Conservation (phyloP, 2,329 filamentous ascomycete genomes). For the Clarireedia monteithiana region DNA sequence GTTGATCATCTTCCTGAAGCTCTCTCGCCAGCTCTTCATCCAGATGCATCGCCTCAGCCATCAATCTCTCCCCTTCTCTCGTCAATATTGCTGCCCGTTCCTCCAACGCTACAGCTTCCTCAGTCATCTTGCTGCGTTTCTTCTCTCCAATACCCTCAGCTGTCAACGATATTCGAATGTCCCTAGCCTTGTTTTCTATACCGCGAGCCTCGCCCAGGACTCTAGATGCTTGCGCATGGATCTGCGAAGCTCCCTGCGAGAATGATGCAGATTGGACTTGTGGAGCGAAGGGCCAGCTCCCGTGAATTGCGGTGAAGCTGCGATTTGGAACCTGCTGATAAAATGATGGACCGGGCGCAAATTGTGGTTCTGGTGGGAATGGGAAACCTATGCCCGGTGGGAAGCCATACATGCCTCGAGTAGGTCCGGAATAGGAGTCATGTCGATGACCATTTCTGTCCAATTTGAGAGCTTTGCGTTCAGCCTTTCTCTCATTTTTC, state of each 20-base stretch:
- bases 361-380: neutral
- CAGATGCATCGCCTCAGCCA: slow-evolving; percentile 19
- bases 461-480: slow-evolving; percentile 18
- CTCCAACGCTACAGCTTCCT: slow-evolving; percentile 16
- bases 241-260: slow-evolving; percentile 13
- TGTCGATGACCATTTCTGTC: slow-evolving; percentile 19
- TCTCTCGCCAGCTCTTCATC: slow-evolving; percentile 23
- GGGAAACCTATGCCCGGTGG: neutral
- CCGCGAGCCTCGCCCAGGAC: slow-evolving; percentile 13
- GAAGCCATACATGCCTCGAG: neutral
- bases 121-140: slow-evolving; percentile 11
- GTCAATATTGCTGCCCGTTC: slow-evolving; percentile 20
- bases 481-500: neutral
- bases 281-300: neutral
- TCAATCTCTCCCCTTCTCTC: slow-evolving; percentile 20
- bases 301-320: neutral
- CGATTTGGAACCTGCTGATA: neutral
- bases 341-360: neutral
- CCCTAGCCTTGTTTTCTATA: slow-evolving; percentile 18
- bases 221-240: slow-evolving; percentile 17
- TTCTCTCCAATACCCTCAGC: slow-evolving; percentile 10
- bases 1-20: slow-evolving; percentile 14
- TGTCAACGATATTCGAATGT: slow-evolving; percentile 7
- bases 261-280: slow-evolving; percentile 1
- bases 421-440: neutral